Evolutionary conservation across 129 eudicot genomes (phyloP).

Genomic region (Centaurea solstitialis): DNA sequence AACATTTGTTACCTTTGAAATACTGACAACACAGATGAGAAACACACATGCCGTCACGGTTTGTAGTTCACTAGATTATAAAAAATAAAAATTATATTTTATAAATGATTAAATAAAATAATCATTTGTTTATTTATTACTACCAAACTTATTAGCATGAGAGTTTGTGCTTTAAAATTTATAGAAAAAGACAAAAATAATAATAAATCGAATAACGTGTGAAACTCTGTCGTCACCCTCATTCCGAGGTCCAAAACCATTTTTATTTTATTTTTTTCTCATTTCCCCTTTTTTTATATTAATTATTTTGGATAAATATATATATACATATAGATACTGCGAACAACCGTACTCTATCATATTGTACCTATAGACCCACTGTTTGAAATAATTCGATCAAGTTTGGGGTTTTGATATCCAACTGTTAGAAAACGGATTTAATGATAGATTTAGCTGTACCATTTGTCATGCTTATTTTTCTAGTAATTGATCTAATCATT

Average conservation of each 20-base stretch:
- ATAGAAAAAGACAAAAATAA: slow-evolving; percentile 5
- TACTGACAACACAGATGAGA: not conserved
- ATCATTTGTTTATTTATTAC: slow-evolving; percentile 6
- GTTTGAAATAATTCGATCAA: not conserved
- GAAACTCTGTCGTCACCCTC: slow-evolving; percentile 39
- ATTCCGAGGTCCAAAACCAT: slow-evolving; percentile 13
- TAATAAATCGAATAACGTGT: slow-evolving; percentile 34
- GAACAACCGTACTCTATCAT: slow-evolving; percentile 28
- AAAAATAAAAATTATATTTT: not conserved
- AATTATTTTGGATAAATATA: not conserved
- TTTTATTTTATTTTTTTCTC: not conserved
- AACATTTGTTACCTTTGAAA: not conserved
- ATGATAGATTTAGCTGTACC: not conserved
- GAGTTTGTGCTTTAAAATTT: slow-evolving; percentile 27
- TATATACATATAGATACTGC: not conserved
- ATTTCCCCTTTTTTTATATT: slow-evolving; percentile 6
- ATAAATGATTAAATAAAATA: slow-evolving; percentile 13
- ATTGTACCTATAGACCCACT: slow-evolving; percentile 27
- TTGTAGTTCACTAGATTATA: not conserved
- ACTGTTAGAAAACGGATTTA: not conserved
- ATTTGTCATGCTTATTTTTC: not conserved
- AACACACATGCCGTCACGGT: not conserved
- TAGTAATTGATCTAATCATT: not conserved
- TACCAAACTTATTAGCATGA: slow-evolving; percentile 31
- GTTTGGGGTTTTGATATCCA: not conserved